Conservation (phyloP, 345 rosid species). For the Durio zibethinus region DNA sequence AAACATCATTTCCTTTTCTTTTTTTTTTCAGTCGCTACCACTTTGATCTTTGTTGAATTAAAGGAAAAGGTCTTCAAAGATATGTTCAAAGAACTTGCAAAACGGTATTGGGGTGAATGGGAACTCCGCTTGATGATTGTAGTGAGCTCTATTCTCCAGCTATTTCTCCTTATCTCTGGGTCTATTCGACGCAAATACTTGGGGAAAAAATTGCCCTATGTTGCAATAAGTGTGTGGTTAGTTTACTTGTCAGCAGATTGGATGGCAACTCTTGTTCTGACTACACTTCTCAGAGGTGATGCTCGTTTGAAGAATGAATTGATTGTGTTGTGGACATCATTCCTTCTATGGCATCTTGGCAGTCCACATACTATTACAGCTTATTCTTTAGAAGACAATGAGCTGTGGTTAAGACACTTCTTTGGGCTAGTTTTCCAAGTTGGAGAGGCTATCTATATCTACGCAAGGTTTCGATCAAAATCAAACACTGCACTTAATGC, state of each 20-base stretch:
- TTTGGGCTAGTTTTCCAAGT: slow-evolving; percentile 18
- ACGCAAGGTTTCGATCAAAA: slow-evolving; percentile 11
- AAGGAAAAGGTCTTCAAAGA: neutral
- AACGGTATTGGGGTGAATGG: slow-evolving; percentile 26
- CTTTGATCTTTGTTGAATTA: neutral
- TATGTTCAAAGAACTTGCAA: neutral
- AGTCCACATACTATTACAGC: slow-evolving; percentile 34
- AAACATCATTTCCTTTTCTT: neutral
- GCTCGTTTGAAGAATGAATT: neutral
- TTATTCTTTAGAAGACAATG: slow-evolving; percentile 35
- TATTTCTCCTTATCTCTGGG: slow-evolving; percentile 15
- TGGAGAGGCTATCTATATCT: slow-evolving; percentile 31
- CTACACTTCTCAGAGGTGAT: slow-evolving; percentile 21
- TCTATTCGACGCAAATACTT: slow-evolving; percentile 12
- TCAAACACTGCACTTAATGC: slow-evolving; percentile 12
- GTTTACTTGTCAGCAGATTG: slow-evolving; percentile 33
- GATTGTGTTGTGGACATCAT: slow-evolving; percentile 25
- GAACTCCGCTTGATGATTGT: slow-evolving; percentile 21
- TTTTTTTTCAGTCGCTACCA: neutral
- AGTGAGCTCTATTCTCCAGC: slow-evolving; percentile 23
- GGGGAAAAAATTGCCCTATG: neutral
- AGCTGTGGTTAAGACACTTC: slow-evolving; percentile 30
- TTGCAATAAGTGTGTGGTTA: slow-evolving; percentile 16
- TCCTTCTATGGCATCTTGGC: slow-evolving; percentile 33
- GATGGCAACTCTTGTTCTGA: slow-evolving; percentile 24